Base-by-base conservation (phyloP, 1,139 yeast genomes). In the Yamadazyma siamensis region DNA sequence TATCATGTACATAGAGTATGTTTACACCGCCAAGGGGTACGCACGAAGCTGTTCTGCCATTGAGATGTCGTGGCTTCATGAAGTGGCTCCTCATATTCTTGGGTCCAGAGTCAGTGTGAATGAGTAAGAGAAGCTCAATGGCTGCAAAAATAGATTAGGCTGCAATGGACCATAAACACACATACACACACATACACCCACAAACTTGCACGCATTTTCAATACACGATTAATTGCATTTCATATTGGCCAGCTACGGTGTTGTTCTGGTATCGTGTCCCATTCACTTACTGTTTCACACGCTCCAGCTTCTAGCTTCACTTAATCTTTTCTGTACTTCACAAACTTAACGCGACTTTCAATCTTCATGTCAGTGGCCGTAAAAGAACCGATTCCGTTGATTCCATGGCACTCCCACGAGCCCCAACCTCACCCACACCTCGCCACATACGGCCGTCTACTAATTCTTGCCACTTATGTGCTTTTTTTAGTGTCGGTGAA, bases 1-100 rank as follows among this genome's bases (percentile, higher is more conserved):
- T 3, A 80, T 91, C 35, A 80, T 94, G 91, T 94, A 87, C 62
- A 80, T 88, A 32, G 98, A 94, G 56, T 88, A 86, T 52, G 96
- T 94, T 6, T 91, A 73, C 54, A 94, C 98, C 3, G 75, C 91
- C 22, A 87, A 87, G 54, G 95, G 96, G 1, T 94, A 89, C 49
- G 98, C 95, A 2, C 70, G 98, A 47, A 81, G 71, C 39, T 95
- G 91, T 22, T 80, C 91, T 27, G 79, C 85, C n/a, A 71, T 94
- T 23, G 86, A 87, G 50, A 61, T 86, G 32, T 75, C 77, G 12
- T 91, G 98, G 98, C 58, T 94, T 27, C 91, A 82, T 49, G 94
- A 85, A 43, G 69, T 81, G 2, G 88, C 94, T 0, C 91, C 91
- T 0, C 85, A 80, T 40, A 52, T 78, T 13, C 56, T 79, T 25